These are phyloP conservation scores for Colletotrichum sidae DNA, from an alignment of 2,329 filamentous ascomycete species.

Conservation along the genomic window DNA sequence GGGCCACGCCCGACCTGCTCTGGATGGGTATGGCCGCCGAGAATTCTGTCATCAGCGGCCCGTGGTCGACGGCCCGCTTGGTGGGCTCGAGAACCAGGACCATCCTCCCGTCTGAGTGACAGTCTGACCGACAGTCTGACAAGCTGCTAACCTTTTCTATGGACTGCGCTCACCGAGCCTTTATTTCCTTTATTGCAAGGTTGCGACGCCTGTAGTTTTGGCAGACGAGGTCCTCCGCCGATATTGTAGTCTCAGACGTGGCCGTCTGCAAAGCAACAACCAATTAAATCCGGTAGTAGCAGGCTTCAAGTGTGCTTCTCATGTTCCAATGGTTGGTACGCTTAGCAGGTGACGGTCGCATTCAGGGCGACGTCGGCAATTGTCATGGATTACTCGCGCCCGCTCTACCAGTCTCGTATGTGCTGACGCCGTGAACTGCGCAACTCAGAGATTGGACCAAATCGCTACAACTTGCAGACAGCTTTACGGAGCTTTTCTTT, in stretches of 20 bases:
- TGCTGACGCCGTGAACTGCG: too few species aligned
- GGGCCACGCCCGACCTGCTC: constrained; percentile 15
- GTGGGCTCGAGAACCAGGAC: neutral
- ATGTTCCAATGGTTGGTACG: too few species aligned
- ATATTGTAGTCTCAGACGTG: neutral
- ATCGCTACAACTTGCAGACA: too few species aligned
- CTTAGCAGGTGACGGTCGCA: too few species aligned
- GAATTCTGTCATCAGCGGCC: neutral
- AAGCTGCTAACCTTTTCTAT: constrained; percentile 1
- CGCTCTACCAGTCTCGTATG: too few species aligned
- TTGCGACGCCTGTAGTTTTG: neutral
- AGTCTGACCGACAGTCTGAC: neutral
- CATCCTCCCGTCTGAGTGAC: neutral
- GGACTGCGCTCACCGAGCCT: constrained; percentile 6
- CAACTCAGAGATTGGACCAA: too few species aligned
- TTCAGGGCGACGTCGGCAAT: too few species aligned
- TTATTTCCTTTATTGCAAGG: neutral
- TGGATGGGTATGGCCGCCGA: constrained; percentile 9
- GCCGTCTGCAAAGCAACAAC: neutral
- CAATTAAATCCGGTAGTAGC: too few species aligned
- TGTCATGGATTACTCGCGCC: too few species aligned
- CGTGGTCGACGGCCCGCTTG: neutral
- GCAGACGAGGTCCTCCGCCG: neutral
- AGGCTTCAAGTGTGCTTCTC: too few species aligned
- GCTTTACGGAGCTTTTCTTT: too few species aligned